These are phyloP conservation scores for Suhomyces yuchorum DNA, from an alignment of 1,139 yeast genomes.

Conservation along the genomic window DNA sequence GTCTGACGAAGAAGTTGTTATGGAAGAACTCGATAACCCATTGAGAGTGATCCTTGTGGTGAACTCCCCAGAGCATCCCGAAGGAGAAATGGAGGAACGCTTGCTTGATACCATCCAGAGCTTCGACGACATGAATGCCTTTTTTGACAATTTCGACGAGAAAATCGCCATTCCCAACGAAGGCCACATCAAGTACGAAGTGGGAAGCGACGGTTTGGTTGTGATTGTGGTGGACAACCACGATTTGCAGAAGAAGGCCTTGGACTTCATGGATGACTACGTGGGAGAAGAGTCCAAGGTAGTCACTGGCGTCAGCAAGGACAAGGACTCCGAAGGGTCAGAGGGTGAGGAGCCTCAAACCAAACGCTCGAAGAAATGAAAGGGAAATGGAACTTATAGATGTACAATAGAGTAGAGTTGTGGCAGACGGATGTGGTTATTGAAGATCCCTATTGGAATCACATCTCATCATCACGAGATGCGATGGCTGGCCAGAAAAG, in stretches of 20 bases:
- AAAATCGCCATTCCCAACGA: constrained; percentile 66
- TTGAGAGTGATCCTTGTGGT: constrained; percentile 43
- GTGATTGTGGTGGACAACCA: constrained; percentile 54
- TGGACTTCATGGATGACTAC: constrained; percentile 42
- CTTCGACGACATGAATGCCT: constrained; percentile 53
- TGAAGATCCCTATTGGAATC: background rate
- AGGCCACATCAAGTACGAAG: constrained; percentile 67
- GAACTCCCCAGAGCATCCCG: constrained; percentile 39
- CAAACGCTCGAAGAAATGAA: constrained; percentile 12
- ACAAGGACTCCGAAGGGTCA: constrained; percentile 1
- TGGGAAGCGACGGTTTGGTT: constrained; percentile 71
- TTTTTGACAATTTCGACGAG: constrained; percentile 65
- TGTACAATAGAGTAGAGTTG: constrained; percentile 5
- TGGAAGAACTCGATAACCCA: constrained; percentile 44
- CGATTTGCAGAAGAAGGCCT: constrained; percentile 33
- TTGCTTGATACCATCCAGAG: constrained; percentile 47
- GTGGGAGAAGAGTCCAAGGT: constrained; percentile 15
- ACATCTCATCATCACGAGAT: background rate
- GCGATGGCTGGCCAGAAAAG: background rate
- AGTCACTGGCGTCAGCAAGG: constrained; percentile 3
- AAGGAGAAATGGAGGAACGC: constrained; percentile 58
- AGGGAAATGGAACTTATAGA: constrained; percentile 7
- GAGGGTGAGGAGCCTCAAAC: constrained; percentile 5
- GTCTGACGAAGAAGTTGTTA: constrained; percentile 24
- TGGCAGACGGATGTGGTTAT: background rate